Percentiles rank a stretch among this genome's conserved stretches.
Evolutionary conservation across 2,329 filamentous ascomycete species (phyloP).

Genomic region (Sporothrix brasiliensis): DNA sequence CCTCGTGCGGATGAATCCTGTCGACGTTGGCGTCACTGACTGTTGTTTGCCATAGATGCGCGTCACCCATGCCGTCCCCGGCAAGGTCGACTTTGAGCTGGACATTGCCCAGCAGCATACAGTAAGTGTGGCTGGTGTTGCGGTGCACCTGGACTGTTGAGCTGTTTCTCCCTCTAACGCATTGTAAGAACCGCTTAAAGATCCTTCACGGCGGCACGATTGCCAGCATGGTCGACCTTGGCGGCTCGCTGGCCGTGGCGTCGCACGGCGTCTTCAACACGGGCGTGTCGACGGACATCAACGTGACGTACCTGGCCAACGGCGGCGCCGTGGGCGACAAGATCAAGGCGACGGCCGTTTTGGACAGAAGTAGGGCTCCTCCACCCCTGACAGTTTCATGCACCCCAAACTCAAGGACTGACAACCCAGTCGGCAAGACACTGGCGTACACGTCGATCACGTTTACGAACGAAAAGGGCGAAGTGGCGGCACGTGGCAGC

Average conservation of each 20-base stretch:
- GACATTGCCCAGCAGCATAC: constrained; percentile 75
- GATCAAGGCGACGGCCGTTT: constrained; percentile 59
- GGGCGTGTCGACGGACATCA: constrained; percentile 67
- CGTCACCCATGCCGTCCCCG: constrained; percentile 64
- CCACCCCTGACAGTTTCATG: not conserved
- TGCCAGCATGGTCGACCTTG: constrained; percentile 71
- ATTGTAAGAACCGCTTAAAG: constrained; percentile 70
- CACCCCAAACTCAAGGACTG: not conserved
- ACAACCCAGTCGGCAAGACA: constrained; percentile 60
- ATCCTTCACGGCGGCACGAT: constrained; percentile 80
- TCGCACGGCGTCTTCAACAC: constrained; percentile 65
- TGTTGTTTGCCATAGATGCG: constrained; percentile 57
- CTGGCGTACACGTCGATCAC: constrained; percentile 63
- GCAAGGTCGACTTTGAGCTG: constrained; percentile 74
- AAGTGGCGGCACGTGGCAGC: constrained; percentile 64
- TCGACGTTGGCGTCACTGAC: not conserved
- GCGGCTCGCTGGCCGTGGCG: constrained; percentile 66
- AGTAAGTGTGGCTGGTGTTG: constrained; percentile 46
- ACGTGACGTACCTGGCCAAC: constrained; percentile 65
- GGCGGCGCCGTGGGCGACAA: constrained; percentile 62
- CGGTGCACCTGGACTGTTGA: not conserved
- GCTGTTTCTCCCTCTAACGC: constrained; percentile 4
- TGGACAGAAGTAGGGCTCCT: constrained; percentile 60
- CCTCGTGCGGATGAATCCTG: not conserved
- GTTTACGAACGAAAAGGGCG: constrained; percentile 61